These are phyloP conservation scores for Fomitopsis schrenkii DNA, from an alignment of 1,284 basidiomycete species.

Conservation along the genomic window DNA sequence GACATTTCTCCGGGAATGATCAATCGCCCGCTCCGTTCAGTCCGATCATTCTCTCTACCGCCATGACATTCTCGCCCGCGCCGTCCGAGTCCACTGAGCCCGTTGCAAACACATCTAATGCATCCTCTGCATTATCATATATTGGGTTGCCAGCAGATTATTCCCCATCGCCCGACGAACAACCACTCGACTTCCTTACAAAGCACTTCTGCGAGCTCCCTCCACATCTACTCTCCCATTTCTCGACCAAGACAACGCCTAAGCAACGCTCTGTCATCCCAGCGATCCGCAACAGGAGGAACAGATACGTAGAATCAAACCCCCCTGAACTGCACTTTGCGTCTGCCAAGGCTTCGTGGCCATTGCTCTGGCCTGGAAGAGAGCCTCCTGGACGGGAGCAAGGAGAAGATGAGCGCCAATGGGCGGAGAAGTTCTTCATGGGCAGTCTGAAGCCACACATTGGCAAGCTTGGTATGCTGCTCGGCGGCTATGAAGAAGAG, in stretches of 20 bases:
- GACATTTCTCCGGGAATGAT: background rate
- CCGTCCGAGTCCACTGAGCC: background rate
- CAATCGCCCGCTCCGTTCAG: background rate
- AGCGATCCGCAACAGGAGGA: constrained; percentile 64
- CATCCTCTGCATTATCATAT: constrained; percentile 45
- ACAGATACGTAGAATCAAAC: constrained; percentile 50
- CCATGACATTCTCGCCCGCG: background rate
- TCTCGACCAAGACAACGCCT: constrained; percentile 61
- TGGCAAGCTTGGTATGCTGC: constrained; percentile 61
- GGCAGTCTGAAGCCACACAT: constrained; percentile 50
- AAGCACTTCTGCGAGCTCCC: constrained; percentile 60
- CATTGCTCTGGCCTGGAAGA: constrained; percentile 58
- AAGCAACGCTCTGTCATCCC: constrained; percentile 61
- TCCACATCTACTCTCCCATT: constrained; percentile 55
- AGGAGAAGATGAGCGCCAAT: constrained; percentile 60
- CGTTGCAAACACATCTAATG: background rate
- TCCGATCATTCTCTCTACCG: background rate
- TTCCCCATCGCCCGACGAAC: constrained; percentile 51
- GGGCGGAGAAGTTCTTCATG: constrained; percentile 63
- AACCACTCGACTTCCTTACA: constrained; percentile 59
- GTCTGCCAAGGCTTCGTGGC: constrained; percentile 54
- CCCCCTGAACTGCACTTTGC: constrained; percentile 52
- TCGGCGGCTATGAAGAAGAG: constrained; percentile 73
- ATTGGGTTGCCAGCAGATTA: constrained; percentile 56
- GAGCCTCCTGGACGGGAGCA: constrained; percentile 44